phyloP scores from a whole-genome alignment of 176 grass and related monocot species.

The Urochloa ruziziensis region DNA sequence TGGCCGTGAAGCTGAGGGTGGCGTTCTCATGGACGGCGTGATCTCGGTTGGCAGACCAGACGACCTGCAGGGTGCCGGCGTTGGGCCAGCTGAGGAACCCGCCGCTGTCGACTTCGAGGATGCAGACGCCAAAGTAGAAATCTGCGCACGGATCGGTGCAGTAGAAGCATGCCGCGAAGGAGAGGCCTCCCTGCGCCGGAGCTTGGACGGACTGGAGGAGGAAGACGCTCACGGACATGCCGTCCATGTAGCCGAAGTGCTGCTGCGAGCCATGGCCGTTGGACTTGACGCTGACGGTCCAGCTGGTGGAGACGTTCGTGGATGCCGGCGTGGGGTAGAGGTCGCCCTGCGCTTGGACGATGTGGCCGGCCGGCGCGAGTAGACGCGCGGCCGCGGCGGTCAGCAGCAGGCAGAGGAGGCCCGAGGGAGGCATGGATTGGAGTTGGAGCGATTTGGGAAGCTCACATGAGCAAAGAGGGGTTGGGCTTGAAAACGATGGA shows the following conservation, averaged over 20 bases:
- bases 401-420: neutral
- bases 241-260: neutral
- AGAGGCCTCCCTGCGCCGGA: neutral
- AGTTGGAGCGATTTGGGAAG: neutral
- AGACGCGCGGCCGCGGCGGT: neutral
- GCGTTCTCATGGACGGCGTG: neutral
- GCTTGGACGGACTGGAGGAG: neutral
- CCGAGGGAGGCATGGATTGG: neutral
- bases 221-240: neutral
- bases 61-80: neutral
- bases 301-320: neutral
- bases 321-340: neutral
- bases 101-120: neutral
- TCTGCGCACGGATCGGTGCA: neutral
- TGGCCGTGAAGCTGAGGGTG: conserved; percentile 16
- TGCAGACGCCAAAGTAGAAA: neutral
- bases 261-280: neutral
- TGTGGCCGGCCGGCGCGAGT: neutral
- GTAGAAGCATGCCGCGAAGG: conserved; percentile 8
- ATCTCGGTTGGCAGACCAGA: neutral
- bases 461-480: neutral
- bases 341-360: neutral
- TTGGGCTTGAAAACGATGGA: neutral
- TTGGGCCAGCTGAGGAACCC: neutral
- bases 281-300: neutral